Evolutionary conservation across 139 green algal genomes (phyloP).

Genomic region (Chlorella sp.): DNA sequence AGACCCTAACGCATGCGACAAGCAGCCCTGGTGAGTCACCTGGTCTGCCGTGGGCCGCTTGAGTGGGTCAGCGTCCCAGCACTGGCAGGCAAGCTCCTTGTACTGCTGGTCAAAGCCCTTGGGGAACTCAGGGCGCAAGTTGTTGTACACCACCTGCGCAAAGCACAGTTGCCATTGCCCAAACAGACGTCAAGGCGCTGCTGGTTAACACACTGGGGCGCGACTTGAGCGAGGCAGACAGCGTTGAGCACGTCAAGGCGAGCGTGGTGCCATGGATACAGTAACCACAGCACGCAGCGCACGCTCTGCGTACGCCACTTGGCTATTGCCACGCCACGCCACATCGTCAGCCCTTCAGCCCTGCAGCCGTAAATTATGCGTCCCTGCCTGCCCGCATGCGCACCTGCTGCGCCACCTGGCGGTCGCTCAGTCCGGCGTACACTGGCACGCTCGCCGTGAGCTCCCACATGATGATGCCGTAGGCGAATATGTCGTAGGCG

Average conservation of each 20-base stretch:
- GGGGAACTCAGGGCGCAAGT: constrained; percentile 10
- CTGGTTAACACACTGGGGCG: no score
- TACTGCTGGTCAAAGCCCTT: constrained; percentile 7
- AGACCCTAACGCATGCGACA: no score
- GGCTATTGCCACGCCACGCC: background rate
- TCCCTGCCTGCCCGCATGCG: no score
- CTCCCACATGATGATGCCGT: constrained; percentile 23
- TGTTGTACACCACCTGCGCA: constrained; percentile 11
- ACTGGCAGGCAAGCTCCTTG: constrained; percentile 5
- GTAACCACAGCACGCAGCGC: background rate
- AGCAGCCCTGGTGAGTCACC: no score
- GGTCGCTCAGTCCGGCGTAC: background rate
- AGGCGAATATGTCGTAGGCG: constrained; percentile 17
- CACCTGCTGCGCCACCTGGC: constrained; percentile 16
- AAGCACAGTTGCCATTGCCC: no score
- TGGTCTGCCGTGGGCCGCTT: constrained; percentile 1
- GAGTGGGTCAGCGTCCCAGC: constrained; percentile 10
- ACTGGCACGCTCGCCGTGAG: background rate
- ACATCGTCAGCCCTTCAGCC: background rate
- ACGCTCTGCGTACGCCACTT: background rate
- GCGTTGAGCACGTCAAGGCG: background rate
- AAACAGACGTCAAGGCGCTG: no score
- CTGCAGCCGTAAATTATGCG: background rate
- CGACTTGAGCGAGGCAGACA: background rate
- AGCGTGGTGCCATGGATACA: background rate